These are phyloP conservation scores for Mortierella alpina DNA, from an alignment of 192 early-diverging fungal genomes.

Conservation along the genomic window DNA sequence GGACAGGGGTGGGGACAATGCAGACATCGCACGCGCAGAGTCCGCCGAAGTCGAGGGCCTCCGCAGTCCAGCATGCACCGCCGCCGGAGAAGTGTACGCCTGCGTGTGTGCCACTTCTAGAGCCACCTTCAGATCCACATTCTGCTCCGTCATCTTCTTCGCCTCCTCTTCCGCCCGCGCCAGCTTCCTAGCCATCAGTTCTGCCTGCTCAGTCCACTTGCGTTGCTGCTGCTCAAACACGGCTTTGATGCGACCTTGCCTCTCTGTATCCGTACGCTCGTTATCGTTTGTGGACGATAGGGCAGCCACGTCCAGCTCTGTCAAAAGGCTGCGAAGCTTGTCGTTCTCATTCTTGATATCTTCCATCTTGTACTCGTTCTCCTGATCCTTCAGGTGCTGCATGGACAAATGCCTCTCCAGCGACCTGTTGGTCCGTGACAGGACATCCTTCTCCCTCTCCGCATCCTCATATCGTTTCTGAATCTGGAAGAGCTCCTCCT, in stretches of 20 bases:
- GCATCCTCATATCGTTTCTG: neutral
- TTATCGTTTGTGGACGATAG: neutral
- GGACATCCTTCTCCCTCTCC: slow-evolving; percentile 12
- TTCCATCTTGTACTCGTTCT: slow-evolving; percentile 33
- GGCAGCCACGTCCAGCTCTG: slow-evolving; percentile 20
- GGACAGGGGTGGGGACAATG: too few species aligned
- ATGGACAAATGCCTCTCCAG: slow-evolving; percentile 41
- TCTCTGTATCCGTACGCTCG: slow-evolving; percentile 6
- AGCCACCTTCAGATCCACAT: slow-evolving; percentile 23
- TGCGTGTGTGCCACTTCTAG: slow-evolving; percentile 19
- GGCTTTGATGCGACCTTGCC: too few species aligned
- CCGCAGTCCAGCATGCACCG: too few species aligned
- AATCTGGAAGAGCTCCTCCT: slow-evolving; percentile 28
- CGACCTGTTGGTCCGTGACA: slow-evolving; percentile 25
- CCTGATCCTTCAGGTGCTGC: slow-evolving; percentile 38
- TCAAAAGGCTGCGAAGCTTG: neutral
- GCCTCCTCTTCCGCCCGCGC: slow-evolving; percentile 30
- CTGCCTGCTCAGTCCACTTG: slow-evolving; percentile 33
- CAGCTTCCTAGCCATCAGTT: slow-evolving; percentile 24
- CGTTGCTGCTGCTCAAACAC: slow-evolving; percentile 43
- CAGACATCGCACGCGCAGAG: too few species aligned
- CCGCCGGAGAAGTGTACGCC: too few species aligned
- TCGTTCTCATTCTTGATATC: slow-evolving; percentile 26
- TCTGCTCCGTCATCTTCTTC: slow-evolving; percentile 7
- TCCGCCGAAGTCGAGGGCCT: too few species aligned